Conservation (phyloP, 2,329 filamentous ascomycete genomes). For the Whalleya microplaca region DNA sequence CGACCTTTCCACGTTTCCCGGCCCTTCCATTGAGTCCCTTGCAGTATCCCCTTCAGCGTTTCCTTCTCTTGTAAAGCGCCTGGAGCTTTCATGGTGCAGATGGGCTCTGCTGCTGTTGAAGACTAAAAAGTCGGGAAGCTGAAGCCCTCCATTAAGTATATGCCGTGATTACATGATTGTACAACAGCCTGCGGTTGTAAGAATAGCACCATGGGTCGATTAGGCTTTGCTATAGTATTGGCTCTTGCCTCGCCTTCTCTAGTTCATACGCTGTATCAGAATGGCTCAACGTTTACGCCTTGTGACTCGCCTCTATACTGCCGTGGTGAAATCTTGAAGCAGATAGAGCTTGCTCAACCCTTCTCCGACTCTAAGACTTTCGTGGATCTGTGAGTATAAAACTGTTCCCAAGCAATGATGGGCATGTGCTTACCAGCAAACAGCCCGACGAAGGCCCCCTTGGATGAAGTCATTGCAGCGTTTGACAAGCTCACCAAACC, state of each 20-base stretch:
- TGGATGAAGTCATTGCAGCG: conserved; percentile 63
- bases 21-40: not conserved
- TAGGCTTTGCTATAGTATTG: conserved; percentile 12
- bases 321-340: conserved; percentile 63
- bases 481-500: conserved; percentile 64
- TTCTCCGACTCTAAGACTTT: conserved; percentile 73
- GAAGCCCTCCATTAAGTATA: not conserved
- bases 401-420: too few relatives aligned
- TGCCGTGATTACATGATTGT: not conserved
- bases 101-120: not conserved
- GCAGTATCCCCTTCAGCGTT: not conserved
- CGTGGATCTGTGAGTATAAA: conserved; percentile 64
- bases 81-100: not conserved
- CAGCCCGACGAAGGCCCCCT: conserved; percentile 62
- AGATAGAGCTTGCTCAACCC: conserved; percentile 65
- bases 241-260: conserved; percentile 25
- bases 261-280: conserved; percentile 56
- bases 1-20: not conserved
- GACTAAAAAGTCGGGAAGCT: not conserved
- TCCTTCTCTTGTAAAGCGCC: not conserved
- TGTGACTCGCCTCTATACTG: conserved; percentile 72
- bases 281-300: conserved; percentile 64
- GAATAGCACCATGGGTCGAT: conserved; percentile 12
- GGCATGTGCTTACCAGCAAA: conserved; percentile 13
- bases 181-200: not conserved